These are phyloP conservation scores for Apodospora peruviana DNA, from an alignment of 495 filamentous ascomycete species.

Conservation along the genomic window DNA sequence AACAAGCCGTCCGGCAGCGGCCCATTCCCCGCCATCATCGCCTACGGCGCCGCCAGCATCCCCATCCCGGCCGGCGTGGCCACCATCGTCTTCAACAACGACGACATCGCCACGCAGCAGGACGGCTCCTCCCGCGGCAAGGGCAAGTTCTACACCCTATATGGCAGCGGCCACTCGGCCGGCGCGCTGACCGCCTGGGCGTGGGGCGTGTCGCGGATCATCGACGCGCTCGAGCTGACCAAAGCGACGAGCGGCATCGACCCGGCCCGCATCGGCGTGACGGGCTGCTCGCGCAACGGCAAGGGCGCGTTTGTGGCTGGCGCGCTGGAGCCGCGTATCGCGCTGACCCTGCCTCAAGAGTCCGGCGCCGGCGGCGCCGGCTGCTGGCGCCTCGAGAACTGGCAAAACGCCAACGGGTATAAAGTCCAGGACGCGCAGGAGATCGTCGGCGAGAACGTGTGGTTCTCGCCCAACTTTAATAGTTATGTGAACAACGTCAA, in stretches of 20 bases:
- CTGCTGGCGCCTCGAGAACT: conserved; percentile 46
- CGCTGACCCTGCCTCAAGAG: conserved; percentile 49
- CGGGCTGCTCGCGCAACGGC: conserved; percentile 50
- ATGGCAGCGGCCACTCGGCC: conserved; percentile 40
- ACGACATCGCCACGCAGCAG: conserved; percentile 39
- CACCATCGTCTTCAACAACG: conserved; percentile 45
- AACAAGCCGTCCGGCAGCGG: conserved; percentile 28
- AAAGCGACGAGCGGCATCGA: conserved; percentile 39
- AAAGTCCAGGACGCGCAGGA: conserved; percentile 47
- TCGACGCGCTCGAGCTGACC: conserved; percentile 45
- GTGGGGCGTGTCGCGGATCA: conserved; percentile 47
- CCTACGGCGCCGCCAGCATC: conserved; percentile 37
- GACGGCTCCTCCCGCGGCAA: conserved; percentile 32
- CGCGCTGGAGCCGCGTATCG: conserved; percentile 44
- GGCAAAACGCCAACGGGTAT: conserved; percentile 34
- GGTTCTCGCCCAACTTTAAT: conserved; percentile 44
- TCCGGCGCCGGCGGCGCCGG: conserved; percentile 44
- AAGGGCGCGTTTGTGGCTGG: conserved; percentile 50
- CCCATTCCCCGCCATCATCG: conserved; percentile 44
- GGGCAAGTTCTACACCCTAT: conserved; percentile 46
- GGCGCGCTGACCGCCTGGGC: conserved; percentile 48
- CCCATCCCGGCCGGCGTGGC: conserved; percentile 43
- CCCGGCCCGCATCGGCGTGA: conserved; percentile 41
- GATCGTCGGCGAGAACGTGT: conserved; percentile 47
- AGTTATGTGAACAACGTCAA: conserved; percentile 30